Evolutionary conservation across 305 asterid genomes (phyloP), one percentile per base, ranked within the genome.

Genomic region (Fraxinus paxiana): DNA sequence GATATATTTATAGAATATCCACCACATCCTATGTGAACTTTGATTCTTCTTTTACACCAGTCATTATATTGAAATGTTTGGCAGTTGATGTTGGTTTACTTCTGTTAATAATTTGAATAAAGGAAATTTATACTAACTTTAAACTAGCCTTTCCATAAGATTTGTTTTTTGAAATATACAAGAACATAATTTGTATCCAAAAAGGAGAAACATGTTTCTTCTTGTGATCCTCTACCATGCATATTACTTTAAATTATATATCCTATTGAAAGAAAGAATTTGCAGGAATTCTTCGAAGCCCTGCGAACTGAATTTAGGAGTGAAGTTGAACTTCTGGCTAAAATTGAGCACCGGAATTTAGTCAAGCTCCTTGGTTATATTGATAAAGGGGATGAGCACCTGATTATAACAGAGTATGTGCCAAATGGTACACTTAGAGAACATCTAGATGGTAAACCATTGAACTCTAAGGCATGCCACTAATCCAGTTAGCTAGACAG

Each of bases 371-470:
- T 96, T 81, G 99, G 98, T 80, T 96, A 93, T 80, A 84, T 96
- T 79, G 98, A 94, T 83, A 90, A 85, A 79, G 98, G 97, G 85
- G 86, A 83, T 13, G 99, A 96, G 54, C 97, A 97, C 79, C 88
- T 96, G 77, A 88, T 96, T 82, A 93, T 96, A 81, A 94, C 98
- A 24, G 98, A 96, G 87, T 96, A 85, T 83, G 97, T 96, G 69
- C 92, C 98, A 38, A 96, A 96, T 65, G 98, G 99, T 84, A 94
- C 97, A 80, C 98, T 96, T 70, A 90, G 99, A 88, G 99, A 94
- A 81, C 97, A 94, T 88, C 88, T 96, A 59, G 99, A 96, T 79
- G 99, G 99, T 96, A 92, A 85, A 70, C 46, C 86, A 48, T 84
- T 81, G 80, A 31, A 77, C 82, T 84, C 81, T 34, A 28, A 37